Percentiles rank a stretch among this genome's conserved stretches.
Conservation (phyloP, 257 asterid species). For the Solanum raphanifolium region DNA sequence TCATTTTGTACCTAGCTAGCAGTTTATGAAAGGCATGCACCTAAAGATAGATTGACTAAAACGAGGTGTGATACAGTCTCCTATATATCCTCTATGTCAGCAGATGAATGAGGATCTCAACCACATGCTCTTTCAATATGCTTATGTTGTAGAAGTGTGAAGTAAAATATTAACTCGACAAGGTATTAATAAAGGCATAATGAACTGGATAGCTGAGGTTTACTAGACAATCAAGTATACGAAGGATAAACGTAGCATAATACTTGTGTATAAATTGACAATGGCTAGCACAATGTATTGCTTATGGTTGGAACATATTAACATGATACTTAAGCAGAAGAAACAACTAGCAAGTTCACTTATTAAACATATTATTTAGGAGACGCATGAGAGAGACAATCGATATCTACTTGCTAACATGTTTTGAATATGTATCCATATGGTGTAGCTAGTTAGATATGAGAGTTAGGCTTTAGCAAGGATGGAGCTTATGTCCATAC, state of each 20-base stretch:
- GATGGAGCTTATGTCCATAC: too few species aligned
- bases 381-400: not conserved
- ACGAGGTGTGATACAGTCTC: not conserved
- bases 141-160: too few species aligned
- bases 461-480: too few species aligned
- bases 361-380: not conserved
- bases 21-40: too few species aligned
- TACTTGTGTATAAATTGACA: not conserved
- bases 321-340: not conserved
- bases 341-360: not conserved
- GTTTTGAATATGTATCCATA: not conserved
- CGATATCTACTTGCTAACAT: not conserved
- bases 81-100: not conserved
- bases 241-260: not conserved
- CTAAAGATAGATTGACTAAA: not conserved
- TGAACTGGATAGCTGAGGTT: not conserved
- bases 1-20: not conserved
- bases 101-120: not conserved
- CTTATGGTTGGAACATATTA: not conserved
- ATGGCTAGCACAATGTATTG: not conserved
- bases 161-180: too few species aligned
- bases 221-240: not conserved
- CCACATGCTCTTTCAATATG: too few species aligned
- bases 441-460: too few species aligned
- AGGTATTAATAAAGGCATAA: not conserved